phyloP scores from a whole-genome alignment of 208 protist genomes.

The Trypanosoma platydactyli region DNA sequence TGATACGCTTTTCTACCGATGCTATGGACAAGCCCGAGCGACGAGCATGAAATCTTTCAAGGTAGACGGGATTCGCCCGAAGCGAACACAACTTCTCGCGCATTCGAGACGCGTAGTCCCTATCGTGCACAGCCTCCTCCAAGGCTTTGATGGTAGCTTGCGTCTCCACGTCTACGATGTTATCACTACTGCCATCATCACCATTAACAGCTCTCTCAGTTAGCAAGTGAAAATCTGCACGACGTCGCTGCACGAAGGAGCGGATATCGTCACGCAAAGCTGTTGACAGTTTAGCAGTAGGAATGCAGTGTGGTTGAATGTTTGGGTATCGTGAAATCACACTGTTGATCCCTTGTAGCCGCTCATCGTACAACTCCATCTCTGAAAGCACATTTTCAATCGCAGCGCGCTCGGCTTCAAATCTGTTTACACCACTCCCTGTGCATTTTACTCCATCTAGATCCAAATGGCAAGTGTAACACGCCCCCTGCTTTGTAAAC shows the following conservation, averaged over 20 bases:
- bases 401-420: slow-evolving; percentile 70
- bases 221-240: slow-evolving; percentile 5
- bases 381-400: slow-evolving; percentile 47
- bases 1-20: slow-evolving; percentile 35
- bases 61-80: slow-evolving; percentile 50
- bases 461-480: slow-evolving; percentile 48
- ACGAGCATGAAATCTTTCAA: slow-evolving; percentile 48
- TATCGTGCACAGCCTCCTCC: slow-evolving; percentile 18
- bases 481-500: slow-evolving; percentile 32
- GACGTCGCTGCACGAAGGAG: slow-evolving; percentile 15
- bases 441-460: slow-evolving; percentile 48
- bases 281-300: slow-evolving; percentile 29
- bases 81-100: slow-evolving; percentile 35
- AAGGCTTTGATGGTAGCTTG: slow-evolving; percentile 17
- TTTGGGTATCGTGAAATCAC: slow-evolving; percentile 53
- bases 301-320: slow-evolving; percentile 42
- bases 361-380: slow-evolving; percentile 66
- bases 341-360: slow-evolving; percentile 49
- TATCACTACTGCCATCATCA: neutral
- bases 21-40: slow-evolving; percentile 72
- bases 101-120: slow-evolving; percentile 38
- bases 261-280: slow-evolving; percentile 32
- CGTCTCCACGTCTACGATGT: slow-evolving; percentile 20
- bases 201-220: neutral
- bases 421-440: slow-evolving; percentile 65